These are phyloP conservation scores for Usnea hakonensis DNA, from an alignment of 495 filamentous ascomycete genomes.

Conservation along the genomic window DNA sequence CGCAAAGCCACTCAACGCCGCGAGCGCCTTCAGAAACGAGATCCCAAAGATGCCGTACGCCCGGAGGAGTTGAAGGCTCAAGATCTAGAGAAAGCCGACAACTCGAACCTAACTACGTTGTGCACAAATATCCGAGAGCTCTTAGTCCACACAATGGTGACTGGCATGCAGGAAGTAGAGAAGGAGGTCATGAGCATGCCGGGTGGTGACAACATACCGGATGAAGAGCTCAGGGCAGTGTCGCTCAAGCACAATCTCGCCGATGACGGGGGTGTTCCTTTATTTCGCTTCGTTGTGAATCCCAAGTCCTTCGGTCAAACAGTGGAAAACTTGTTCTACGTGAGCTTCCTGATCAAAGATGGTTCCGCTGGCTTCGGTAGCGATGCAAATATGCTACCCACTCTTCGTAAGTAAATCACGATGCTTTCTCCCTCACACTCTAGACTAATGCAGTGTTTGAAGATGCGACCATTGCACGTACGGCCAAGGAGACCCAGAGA, in stretches of 20 bases:
- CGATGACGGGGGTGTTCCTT: slow-evolving; percentile 56
- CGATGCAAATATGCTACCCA: slow-evolving; percentile 59
- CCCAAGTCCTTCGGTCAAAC: slow-evolving; percentile 89
- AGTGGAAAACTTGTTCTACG: slow-evolving; percentile 94
- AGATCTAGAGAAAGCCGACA: slow-evolving; percentile 65
- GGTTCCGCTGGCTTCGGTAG: slow-evolving; percentile 59
- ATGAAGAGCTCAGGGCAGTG: slow-evolving; percentile 34
- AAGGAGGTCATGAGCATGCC: slow-evolving; percentile 24
- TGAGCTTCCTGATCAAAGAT: slow-evolving; percentile 89
- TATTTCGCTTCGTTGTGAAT: slow-evolving; percentile 83
- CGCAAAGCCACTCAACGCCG: slow-evolving; percentile 60
- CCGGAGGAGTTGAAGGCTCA: slow-evolving; percentile 65
- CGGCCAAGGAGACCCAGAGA: slow-evolving; percentile 39
- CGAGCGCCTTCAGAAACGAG: slow-evolving; percentile 52
- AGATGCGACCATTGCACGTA: slow-evolving; percentile 37
- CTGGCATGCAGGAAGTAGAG: slow-evolving; percentile 33
- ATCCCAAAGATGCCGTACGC: slow-evolving; percentile 53
- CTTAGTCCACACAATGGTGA: slow-evolving; percentile 39
- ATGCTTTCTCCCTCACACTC: slow-evolving; percentile 14
- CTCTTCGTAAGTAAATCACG: slow-evolving; percentile 54
- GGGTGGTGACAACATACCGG: slow-evolving; percentile 25
- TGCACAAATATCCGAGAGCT: slow-evolving; percentile 53
- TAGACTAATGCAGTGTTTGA: slow-evolving; percentile 4
- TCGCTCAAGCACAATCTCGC: slow-evolving; percentile 51
- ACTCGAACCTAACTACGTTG: slow-evolving; percentile 63